These are phyloP conservation scores for Ophiostoma sp. DNA, from an alignment of 2,329 filamentous ascomycete species.

Conservation along the genomic window DNA sequence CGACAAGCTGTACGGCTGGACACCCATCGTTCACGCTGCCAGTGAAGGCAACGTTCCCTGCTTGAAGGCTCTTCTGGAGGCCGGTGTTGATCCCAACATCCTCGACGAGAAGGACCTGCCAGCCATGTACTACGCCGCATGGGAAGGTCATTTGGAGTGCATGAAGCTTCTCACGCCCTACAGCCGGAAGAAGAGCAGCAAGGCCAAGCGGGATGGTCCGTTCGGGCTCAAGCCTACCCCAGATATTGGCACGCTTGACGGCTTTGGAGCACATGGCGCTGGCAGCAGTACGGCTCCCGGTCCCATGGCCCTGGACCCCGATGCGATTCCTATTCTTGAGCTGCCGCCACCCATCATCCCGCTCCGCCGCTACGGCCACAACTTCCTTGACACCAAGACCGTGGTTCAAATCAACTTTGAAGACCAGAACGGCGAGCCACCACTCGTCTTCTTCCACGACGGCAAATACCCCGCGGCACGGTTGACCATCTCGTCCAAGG, in stretches of 20 bases:
- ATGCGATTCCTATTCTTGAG: conserved; percentile 88
- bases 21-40: conserved; percentile 90
- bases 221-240: conserved; percentile 41
- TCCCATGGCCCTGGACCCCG: conserved; percentile 71
- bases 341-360: conserved; percentile 96
- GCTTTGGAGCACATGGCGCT: conserved; percentile 42
- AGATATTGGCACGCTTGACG: neutral
- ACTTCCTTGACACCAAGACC: conserved; percentile 96
- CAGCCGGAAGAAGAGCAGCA: conserved; percentile 42
- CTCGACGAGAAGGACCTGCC: conserved; percentile 90
- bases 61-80: conserved; percentile 75
- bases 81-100: conserved; percentile 74
- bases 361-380: conserved; percentile 90
- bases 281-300: conserved; percentile 53
- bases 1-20: conserved; percentile 97
- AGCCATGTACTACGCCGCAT: conserved; percentile 97
- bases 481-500: conserved; percentile 93
- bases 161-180: conserved; percentile 79
- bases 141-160: conserved; percentile 94
- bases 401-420: conserved; percentile 93
- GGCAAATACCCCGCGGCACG: conserved; percentile 94
- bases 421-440: conserved; percentile 68
- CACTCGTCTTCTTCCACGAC: conserved; percentile 94
- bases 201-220: conserved; percentile 44
- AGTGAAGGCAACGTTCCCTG: conserved; percentile 94